Conservation (phyloP, 2,329 filamentous ascomycete genomes). For the Orbilia brochopaga region DNA sequence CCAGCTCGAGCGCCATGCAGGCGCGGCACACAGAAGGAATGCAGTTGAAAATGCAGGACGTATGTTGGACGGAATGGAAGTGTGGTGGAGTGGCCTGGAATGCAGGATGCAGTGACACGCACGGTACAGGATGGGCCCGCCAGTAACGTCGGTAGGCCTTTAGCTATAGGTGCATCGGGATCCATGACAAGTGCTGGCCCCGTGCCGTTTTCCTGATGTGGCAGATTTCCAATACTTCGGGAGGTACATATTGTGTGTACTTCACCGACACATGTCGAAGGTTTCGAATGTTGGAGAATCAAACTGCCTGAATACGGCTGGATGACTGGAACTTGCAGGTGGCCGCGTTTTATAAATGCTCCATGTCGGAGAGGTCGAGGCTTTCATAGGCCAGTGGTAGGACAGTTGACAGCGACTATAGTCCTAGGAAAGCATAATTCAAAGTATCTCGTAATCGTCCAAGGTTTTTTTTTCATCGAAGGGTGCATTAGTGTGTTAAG, state of each 20-base stretch:
- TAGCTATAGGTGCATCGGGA: neutral
- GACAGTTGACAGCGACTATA: neutral
- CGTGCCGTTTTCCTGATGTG: conserved; percentile 7
- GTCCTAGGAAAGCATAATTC: no score
- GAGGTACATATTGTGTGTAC: neutral
- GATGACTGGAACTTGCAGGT: neutral
- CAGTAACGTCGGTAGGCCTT: neutral
- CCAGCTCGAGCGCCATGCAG: neutral
- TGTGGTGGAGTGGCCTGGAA: neutral
- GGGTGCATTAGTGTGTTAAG: neutral
- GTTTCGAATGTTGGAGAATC: neutral
- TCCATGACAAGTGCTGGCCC: conserved; percentile 5
- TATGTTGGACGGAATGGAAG: conserved; percentile 4
- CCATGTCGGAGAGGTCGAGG: conserved; percentile 1
- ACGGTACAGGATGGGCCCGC: neutral
- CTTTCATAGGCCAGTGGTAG: neutral
- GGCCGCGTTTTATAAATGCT: neutral
- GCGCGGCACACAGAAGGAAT: conserved; percentile 7
- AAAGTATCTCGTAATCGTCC: no score
- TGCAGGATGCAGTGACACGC: conserved; percentile 9
- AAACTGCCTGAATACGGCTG: neutral
- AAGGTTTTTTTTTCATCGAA: no score
- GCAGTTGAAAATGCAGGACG: neutral
- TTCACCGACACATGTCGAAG: neutral
- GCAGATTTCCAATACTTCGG: neutral